Base-by-base conservation (phyloP, 169 alveolate genomes). In the Eimeria nieschulzi region DNA sequence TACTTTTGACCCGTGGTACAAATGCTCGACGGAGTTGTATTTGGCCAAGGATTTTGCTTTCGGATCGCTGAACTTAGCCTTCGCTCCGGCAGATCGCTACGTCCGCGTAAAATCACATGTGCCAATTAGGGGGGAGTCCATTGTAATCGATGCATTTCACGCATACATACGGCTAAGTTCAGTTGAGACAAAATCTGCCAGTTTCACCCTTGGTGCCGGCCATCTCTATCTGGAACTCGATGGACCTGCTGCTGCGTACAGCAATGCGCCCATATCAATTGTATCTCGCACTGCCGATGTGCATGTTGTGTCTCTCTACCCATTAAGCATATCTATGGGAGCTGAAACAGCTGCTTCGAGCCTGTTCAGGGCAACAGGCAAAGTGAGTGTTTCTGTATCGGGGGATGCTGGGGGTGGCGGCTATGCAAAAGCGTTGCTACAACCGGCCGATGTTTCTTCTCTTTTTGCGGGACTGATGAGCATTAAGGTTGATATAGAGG, bases 31-130 rank as follows among this genome's bases (percentile, higher is more conserved):
- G 17, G 70, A 66, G 55, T 70, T 91, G 15, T 76, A 63, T 21
- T 64, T 83, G 33, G 83, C 63, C 12, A 53, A 19, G 26, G 86
- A 66, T 66, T 83, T 54, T 59, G 51, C 19, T 9, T 91, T 91
- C 83, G 83, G 80, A 17, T 13, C 63, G 12, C 80, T 91, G 39
- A 51, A 46, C 56, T n/a, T 91, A 46, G 25, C 26, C 23, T 70
- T 72, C 56, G 66, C 73, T 1, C 94, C 94, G 5, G 94, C 90
- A 26, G 92, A 91, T 55, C 33, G 79, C 66, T 91, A 91, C 71
- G 51, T 91, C n/a, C 59, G 68, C 33, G 68, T 91, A 8, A 56
- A 83, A 17, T 61, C 94, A 39, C 1, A 7, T 13, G 86, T 91
- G 15, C 88, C 91, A 7, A 6, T 54, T 10, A 79, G 21, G 19